Conservation (phyloP, 2,329 filamentous ascomycete species). For the Talaromyces sp. region DNA sequence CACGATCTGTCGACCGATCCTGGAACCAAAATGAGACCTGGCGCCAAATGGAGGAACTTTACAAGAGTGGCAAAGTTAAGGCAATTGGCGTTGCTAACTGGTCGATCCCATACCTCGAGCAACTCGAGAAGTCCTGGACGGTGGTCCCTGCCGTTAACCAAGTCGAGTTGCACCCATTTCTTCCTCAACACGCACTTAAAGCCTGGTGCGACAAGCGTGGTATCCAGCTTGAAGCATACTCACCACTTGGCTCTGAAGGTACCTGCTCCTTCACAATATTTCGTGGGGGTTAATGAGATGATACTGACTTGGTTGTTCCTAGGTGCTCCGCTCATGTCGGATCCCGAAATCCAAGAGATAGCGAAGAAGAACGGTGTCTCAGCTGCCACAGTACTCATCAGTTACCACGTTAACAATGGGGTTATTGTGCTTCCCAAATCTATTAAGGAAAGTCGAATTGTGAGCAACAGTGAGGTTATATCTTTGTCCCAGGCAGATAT, state of each 20-base stretch:
- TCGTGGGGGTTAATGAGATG: neutral
- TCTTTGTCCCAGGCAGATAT: constrained; percentile 20
- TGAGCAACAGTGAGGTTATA: constrained; percentile 14
- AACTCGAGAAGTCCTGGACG: constrained; percentile 19
- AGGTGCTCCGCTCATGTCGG: constrained; percentile 18
- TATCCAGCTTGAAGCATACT: constrained; percentile 44
- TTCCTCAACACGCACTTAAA: constrained; percentile 40
- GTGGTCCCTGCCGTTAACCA: constrained; percentile 36
- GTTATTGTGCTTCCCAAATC: constrained; percentile 20
- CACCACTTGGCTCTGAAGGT: constrained; percentile 29
- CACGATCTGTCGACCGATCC: constrained; percentile 34
- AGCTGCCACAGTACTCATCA: constrained; percentile 14
- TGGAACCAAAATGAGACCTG: constrained; percentile 26
- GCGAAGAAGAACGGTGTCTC: constrained; percentile 16
- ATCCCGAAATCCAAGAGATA: constrained; percentile 13
- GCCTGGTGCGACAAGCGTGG: constrained; percentile 37
- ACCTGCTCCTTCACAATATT: neutral
- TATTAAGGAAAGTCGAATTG: constrained; percentile 12
- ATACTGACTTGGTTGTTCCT: constrained; percentile 1
- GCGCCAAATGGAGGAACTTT: constrained; percentile 26
- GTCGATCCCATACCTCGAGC: constrained; percentile 22
- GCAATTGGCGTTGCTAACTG: constrained; percentile 31
- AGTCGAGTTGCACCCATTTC: constrained; percentile 44
- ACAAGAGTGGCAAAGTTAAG: constrained; percentile 21
- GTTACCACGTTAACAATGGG: constrained; percentile 19